Evolutionary conservation across 225 moss, liverwort and hornwort genomes (phyloP).

Genomic region (Climacium dendroides): DNA sequence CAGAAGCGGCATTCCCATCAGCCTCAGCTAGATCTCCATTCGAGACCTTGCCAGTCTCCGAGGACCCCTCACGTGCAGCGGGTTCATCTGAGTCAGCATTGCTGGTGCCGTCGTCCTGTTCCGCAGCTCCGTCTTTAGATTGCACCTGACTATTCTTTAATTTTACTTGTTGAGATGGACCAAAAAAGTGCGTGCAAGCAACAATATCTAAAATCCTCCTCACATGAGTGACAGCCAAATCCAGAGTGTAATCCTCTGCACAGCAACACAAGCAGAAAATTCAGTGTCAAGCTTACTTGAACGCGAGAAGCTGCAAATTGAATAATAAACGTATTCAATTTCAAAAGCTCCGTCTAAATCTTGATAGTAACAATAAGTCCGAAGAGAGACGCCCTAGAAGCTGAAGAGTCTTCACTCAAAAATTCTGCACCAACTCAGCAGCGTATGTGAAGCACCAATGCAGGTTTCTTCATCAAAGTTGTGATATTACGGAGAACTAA

Average conservation of each 20-base stretch:
- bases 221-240: constrained; percentile 35
- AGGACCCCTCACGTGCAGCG: neutral
- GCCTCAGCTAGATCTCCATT: neutral
- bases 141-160: constrained; percentile 12
- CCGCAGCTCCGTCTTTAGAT: constrained; percentile 1
- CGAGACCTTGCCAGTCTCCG: neutral
- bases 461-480: neutral
- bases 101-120: constrained; percentile 2
- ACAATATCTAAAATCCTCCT: constrained; percentile 48
- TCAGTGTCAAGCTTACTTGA: neutral
- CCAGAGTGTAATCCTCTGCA: constrained; percentile 51
- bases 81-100: constrained; percentile 5
- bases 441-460: neutral
- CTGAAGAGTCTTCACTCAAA: neutral
- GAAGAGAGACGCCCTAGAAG: neutral
- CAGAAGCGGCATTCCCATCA: constrained; percentile 7
- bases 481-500: neutral
- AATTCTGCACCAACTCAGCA: neutral
- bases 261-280: neutral
- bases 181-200: constrained; percentile 51
- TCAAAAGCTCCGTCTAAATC: neutral
- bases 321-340: neutral
- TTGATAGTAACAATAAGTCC: neutral
- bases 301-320: no score
- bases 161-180: constrained; percentile 41